phyloP scores from a whole-genome alignment of 2,329 filamentous ascomycete genomes.

The Elsinoe fawcettii region DNA sequence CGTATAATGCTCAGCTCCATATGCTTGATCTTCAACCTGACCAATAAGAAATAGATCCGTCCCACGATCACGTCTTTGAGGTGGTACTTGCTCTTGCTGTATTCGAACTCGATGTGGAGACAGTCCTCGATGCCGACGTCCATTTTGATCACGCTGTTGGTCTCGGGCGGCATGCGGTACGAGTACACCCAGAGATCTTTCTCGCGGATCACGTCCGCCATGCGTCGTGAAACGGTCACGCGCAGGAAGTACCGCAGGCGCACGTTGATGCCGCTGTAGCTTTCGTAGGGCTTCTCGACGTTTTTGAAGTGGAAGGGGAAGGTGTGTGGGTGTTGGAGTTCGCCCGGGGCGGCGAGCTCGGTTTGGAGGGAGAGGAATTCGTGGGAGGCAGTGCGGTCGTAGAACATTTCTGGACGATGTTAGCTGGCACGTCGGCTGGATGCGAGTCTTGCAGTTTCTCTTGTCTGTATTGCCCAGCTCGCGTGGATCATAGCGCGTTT shows the following conservation, averaged over 20 bases:
- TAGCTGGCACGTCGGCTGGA: too few relatives aligned
- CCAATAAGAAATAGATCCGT: constrained; percentile 94
- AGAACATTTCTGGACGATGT: constrained; percentile 75
- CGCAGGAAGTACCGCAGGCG: constrained; percentile 97
- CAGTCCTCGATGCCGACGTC: constrained; percentile 99
- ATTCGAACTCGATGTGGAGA: constrained; percentile 98
- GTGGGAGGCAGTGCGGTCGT: constrained; percentile 97
- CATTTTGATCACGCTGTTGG: constrained; percentile 99
- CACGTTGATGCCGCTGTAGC: constrained; percentile 99
- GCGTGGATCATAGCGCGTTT: too few relatives aligned
- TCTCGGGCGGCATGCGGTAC: constrained; percentile 95
- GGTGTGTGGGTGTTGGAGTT: constrained; percentile 96
- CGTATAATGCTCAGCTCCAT: constrained; percentile 99
- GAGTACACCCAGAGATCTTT: constrained; percentile 99
- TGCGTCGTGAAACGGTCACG: constrained; percentile 90
- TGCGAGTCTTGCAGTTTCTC: too few relatives aligned
- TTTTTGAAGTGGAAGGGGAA: constrained; percentile 99
- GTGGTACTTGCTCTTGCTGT: constrained; percentile 98
- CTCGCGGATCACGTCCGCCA: constrained; percentile 96
- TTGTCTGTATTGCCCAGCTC: too few relatives aligned
- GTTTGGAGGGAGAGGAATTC: constrained; percentile 97
- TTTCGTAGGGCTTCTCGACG: constrained; percentile 99
- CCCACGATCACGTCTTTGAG: constrained; percentile 98
- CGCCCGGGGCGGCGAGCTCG: constrained; percentile 90
- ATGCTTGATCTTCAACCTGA: constrained; percentile 97